phyloP scores from a whole-genome alignment of 768 basidiomycete genomes.

The Hortiboletus campestris region DNA sequence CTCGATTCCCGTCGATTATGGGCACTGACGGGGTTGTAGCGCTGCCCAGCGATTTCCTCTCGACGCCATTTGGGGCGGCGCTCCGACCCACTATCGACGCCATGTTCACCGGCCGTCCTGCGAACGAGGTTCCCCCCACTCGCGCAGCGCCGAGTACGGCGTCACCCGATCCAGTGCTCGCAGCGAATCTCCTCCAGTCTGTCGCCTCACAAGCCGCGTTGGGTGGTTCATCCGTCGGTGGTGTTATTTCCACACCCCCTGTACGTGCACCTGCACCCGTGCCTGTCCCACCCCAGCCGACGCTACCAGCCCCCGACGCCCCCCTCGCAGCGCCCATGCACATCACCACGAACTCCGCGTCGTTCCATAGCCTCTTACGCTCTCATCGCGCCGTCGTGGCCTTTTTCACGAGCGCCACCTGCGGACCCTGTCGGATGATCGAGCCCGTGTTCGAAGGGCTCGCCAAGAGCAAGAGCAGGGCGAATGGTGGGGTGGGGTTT shows the following conservation, averaged over 20 bases:
- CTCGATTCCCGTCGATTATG: background rate
- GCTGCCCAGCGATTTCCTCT: conserved; percentile 79
- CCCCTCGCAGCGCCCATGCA: conserved; percentile 62
- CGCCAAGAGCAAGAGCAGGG: conserved; percentile 58
- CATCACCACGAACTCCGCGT: conserved; percentile 69
- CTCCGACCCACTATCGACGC: conserved; percentile 88
- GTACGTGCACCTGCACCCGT: conserved; percentile 4
- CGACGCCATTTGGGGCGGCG: conserved; percentile 83
- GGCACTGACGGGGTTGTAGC: conserved; percentile 40
- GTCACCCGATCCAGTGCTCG: conserved; percentile 47
- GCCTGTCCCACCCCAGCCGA: conserved; percentile 18
- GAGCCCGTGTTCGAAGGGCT: conserved; percentile 81
- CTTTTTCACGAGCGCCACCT: conserved; percentile 77
- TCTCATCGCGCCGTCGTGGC: conserved; percentile 72
- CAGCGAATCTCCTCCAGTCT: conserved; percentile 54
- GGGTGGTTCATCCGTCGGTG: conserved; percentile 6
- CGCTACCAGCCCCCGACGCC: conserved; percentile 38
- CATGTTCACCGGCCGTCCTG: conserved; percentile 63
- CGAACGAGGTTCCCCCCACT: conserved; percentile 31
- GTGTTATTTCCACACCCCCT: background rate
- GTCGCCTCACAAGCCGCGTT: conserved; percentile 51
- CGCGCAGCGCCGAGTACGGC: conserved; percentile 27
- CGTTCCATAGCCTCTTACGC: conserved; percentile 63
- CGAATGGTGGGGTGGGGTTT: conserved; percentile 59
- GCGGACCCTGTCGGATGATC: conserved; percentile 80